Percentiles rank a stretch among this genome's conserved stretches.
These are phyloP conservation scores for Backusella circina DNA, from an alignment of 192 early-diverging fungal genomes.

Conservation along the genomic window DNA sequence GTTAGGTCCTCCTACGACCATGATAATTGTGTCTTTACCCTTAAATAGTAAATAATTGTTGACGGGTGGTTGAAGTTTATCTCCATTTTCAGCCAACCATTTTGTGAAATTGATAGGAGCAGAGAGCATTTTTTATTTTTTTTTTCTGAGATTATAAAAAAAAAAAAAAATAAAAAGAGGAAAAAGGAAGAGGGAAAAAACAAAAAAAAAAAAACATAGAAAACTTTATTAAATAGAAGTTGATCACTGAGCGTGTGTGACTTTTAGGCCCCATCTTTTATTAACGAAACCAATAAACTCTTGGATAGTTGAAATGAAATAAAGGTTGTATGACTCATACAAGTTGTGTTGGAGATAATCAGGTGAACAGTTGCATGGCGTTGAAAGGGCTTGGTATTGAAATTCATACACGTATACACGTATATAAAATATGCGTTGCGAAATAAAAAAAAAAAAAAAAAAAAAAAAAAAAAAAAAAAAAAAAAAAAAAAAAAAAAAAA, in stretches of 20 bases:
- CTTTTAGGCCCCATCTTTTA: neutral
- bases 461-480: too few species aligned
- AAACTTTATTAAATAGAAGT: neutral
- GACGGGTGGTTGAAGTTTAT: conserved; percentile 90
- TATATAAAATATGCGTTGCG: too few species aligned
- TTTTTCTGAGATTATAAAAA: neutral
- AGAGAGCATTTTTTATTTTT: neutral
- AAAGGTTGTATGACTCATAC: neutral
- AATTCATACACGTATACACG: neutral
- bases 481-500: too few species aligned
- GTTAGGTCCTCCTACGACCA: conserved; percentile 95
- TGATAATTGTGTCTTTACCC: conserved; percentile 81
- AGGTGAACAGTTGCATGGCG: neutral
- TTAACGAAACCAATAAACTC: neutral
- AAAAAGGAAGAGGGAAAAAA: neutral
- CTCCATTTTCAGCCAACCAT: conserved; percentile 81
- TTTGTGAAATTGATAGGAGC: conserved; percentile 82
- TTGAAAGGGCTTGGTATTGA: neutral
- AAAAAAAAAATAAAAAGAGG: neutral
- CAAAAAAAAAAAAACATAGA: neutral
- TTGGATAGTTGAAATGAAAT: neutral
- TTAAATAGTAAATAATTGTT: conserved; percentile 89
- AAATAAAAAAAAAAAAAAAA: too few species aligned
- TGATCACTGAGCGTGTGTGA: neutral
- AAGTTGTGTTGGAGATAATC: neutral